These are phyloP conservation scores for Epichloe scottii DNA, from an alignment of 2,329 filamentous ascomycete species.

Conservation along the genomic window DNA sequence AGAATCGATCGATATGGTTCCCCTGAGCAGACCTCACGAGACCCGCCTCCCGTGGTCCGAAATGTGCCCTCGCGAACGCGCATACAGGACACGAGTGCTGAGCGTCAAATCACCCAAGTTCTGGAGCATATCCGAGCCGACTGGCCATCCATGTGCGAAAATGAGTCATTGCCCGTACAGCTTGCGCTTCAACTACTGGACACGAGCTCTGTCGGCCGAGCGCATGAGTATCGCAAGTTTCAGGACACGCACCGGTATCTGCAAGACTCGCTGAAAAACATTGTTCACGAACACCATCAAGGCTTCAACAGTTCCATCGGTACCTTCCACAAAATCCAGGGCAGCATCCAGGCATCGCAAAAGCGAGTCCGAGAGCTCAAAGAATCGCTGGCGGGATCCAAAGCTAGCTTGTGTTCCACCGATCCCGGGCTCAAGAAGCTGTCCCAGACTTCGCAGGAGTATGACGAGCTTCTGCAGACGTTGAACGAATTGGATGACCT, in stretches of 20 bases:
- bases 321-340: constrained; percentile 97
- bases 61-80: constrained; percentile 23
- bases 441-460: constrained; percentile 75
- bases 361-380: constrained; percentile 71
- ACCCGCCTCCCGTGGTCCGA: constrained; percentile 18
- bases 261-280: constrained; percentile 84
- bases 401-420: constrained; percentile 67
- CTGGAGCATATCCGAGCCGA: constrained; percentile 75
- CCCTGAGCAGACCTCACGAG: constrained; percentile 20
- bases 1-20: constrained; percentile 30
- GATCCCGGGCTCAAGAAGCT: constrained; percentile 87
- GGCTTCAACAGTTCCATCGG: constrained; percentile 98
- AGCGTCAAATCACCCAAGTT: constrained; percentile 48
- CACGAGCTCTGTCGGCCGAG: constrained; percentile 81
- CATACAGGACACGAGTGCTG: constrained; percentile 34
- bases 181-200: constrained; percentile 92
- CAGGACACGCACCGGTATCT: constrained; percentile 72
- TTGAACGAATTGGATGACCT: constrained; percentile 79
- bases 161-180: constrained; percentile 84
- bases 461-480: constrained; percentile 77
- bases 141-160: constrained; percentile 85
- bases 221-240: constrained; percentile 78
- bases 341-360: constrained; percentile 81
- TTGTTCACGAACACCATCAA: constrained; percentile 97
- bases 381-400: constrained; percentile 69